Percentiles rank a stretch among this genome's conserved stretches.
phyloP scores from a whole-genome alignment of 805 yeast genomes.

The Lipomyces yamanashiensis region DNA sequence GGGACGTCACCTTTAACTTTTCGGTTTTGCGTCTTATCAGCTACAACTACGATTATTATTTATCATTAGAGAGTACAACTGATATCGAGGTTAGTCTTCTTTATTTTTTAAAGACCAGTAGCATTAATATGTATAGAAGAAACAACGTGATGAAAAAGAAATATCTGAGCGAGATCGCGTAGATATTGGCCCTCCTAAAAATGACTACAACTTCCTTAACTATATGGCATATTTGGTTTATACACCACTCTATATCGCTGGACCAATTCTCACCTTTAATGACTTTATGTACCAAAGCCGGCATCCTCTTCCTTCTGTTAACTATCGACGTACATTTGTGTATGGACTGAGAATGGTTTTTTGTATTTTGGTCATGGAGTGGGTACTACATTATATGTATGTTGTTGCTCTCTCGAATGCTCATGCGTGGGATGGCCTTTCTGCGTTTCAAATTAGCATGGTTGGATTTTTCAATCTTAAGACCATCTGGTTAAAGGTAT shows the following conservation, averaged over 20 bases:
- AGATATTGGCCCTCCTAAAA: conserved; percentile 61
- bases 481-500: conserved; percentile 82
- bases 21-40: conserved; percentile 83
- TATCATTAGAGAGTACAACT: conserved; percentile 5
- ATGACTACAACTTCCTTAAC: conserved; percentile 65
- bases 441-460: conserved; percentile 95
- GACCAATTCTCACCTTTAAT: conserved; percentile 91
- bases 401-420: conserved; percentile 92
- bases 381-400: conserved; percentile 81
- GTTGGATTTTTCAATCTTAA: conserved; percentile 87
- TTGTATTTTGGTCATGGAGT: conserved; percentile 87
- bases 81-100: conserved; percentile 30
- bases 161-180: conserved; percentile 67
- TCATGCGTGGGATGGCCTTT: conserved; percentile 84
- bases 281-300: conserved; percentile 78
- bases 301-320: conserved; percentile 63
- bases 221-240: conserved; percentile 79
- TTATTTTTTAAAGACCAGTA: background rate
- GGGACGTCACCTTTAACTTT: conserved; percentile 97
- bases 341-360: conserved; percentile 72
- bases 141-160: conserved; percentile 26
- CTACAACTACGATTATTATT: conserved; percentile 71
- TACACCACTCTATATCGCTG: conserved; percentile 91
- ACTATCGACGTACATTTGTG: conserved; percentile 54
- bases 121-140: conserved; percentile 23